Percentiles rank a stretch among this genome's conserved stretches.
Evolutionary conservation across 345 rosid species (phyloP).

Genomic region (Arabis alpina): DNA sequence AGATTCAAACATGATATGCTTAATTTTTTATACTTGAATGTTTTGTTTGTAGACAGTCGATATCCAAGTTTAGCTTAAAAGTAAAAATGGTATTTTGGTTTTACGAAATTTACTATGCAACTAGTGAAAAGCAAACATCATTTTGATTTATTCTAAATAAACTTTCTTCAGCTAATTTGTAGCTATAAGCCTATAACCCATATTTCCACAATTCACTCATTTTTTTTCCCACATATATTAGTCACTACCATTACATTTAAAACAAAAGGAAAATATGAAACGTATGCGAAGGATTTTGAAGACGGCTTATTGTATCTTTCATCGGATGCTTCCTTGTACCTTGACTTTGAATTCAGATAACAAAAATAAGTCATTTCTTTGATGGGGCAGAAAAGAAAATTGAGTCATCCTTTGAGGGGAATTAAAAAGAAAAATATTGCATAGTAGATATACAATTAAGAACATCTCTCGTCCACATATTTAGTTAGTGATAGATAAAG

Average conservation of each 20-base stretch:
- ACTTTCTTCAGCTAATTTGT: too few relatives aligned
- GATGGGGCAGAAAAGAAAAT: background rate
- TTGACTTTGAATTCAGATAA: conserved; percentile 37
- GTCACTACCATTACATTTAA: background rate
- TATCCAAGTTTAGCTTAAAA: too few relatives aligned
- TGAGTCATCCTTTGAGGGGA: conserved; percentile 17
- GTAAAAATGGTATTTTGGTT: too few relatives aligned
- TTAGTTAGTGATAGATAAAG: conserved; percentile 26
- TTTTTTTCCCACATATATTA: background rate
- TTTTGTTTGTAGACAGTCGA: too few relatives aligned
- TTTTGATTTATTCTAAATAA: too few relatives aligned
- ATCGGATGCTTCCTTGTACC: conserved; percentile 26
- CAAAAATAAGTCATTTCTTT: conserved; percentile 21
- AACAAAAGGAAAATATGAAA: conserved; percentile 13
- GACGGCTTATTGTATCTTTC: conserved; percentile 6
- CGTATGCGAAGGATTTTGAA: conserved; percentile 19
- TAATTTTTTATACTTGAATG: too few relatives aligned
- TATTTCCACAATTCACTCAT: too few relatives aligned
- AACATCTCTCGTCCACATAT: conserved; percentile 36
- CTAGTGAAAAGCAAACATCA: too few relatives aligned
- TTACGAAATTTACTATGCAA: too few relatives aligned
- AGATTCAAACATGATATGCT: too few relatives aligned
- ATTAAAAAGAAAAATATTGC: background rate
- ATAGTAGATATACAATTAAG: background rate
- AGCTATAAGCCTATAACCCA: too few relatives aligned